Base-by-base conservation (phyloP, 2,329 filamentous ascomycete species). In the Alternaria solani region DNA sequence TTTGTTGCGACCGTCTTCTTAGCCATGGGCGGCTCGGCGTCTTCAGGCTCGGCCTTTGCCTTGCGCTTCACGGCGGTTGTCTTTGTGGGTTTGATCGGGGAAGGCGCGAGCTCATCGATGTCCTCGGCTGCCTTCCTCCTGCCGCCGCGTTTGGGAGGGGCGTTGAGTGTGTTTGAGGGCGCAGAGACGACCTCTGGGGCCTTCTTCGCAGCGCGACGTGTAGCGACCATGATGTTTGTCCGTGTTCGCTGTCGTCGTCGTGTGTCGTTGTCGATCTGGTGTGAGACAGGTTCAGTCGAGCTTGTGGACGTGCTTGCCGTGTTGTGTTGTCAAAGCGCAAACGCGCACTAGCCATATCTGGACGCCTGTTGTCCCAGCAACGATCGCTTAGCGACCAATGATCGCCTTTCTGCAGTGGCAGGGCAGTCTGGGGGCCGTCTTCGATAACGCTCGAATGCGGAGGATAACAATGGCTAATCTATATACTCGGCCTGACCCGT, bases 111-210 rank as follows among this genome's bases (percentile, higher is more conserved):
- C 34, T 62, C 67, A 30, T 59, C 59, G 20, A 55, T 64, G 18
- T 71, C 69, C 43, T 70, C 72, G 51, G 53, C 63, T 8, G 66
- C 64, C 66, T 72, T 72, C 65, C 68, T 72, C 65, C 66, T 72
- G 54, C 63, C 62, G 41, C 66, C 68, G 63, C 74, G 72, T 60
- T 76, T 76, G 51, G 74, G 74, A 51, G 74, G 72, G 30, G 73
- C 73, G 41, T 68, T 71, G 49, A 76, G 68, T n/a, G 69, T 74
- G 61, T 60, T 68, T 25, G 71, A 52, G 36, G 65, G 55, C 25
- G 72, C 64, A 62, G 69, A 62, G 34, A 64, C 55, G 34, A 53
- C 66, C 64, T 70, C 69, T 32, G 71, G 59, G 60, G 71, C 64
- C 26, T 66, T 63, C 48, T 70, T 70, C 49, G 68, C 66, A 65